phyloP scores from a whole-genome alignment of 1,284 basidiomycete species.

The Sanghuangporus sanghuang region DNA sequence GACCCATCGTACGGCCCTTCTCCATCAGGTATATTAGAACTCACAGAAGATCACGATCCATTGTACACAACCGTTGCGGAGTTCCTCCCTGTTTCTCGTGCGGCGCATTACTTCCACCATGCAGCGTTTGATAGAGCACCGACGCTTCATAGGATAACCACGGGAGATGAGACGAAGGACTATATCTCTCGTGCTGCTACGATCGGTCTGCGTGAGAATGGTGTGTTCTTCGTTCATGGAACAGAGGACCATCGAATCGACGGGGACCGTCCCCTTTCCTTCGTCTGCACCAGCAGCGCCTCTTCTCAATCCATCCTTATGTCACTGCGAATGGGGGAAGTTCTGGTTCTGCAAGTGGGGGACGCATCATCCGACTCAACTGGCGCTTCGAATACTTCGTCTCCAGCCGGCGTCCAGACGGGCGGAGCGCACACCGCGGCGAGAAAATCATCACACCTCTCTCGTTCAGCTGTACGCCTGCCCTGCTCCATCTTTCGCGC shows the following conservation, averaged over 20 bases:
- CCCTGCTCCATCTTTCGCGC: slow-evolving; percentile 55
- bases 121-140: slow-evolving; percentile 64
- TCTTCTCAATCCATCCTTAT: neutral
- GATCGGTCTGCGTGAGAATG: slow-evolving; percentile 58
- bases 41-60: slow-evolving; percentile 23
- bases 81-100: slow-evolving; percentile 55
- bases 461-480: slow-evolving; percentile 67
- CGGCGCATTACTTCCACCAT: slow-evolving; percentile 65
- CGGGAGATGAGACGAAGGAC: slow-evolving; percentile 61
- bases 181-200: slow-evolving; percentile 68
- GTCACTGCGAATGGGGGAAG: neutral
- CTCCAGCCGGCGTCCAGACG: slow-evolving; percentile 44
- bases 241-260: slow-evolving; percentile 39
- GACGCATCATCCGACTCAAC: slow-evolving; percentile 36
- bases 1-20: slow-evolving; percentile 21
- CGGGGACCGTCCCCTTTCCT: slow-evolving; percentile 12
- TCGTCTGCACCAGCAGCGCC: slow-evolving; percentile 19
- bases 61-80: slow-evolving; percentile 41
- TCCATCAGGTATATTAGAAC: slow-evolving; percentile 9
- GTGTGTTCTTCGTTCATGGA: slow-evolving; percentile 69
- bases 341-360: slow-evolving; percentile 14
- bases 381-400: slow-evolving; percentile 81
- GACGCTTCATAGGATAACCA: slow-evolving; percentile 57
- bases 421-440: slow-evolving; percentile 42
- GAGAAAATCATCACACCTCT: slow-evolving; percentile 70